Conservation (phyloP, 768 basidiomycete genomes). For the Galerina sulciceps region DNA sequence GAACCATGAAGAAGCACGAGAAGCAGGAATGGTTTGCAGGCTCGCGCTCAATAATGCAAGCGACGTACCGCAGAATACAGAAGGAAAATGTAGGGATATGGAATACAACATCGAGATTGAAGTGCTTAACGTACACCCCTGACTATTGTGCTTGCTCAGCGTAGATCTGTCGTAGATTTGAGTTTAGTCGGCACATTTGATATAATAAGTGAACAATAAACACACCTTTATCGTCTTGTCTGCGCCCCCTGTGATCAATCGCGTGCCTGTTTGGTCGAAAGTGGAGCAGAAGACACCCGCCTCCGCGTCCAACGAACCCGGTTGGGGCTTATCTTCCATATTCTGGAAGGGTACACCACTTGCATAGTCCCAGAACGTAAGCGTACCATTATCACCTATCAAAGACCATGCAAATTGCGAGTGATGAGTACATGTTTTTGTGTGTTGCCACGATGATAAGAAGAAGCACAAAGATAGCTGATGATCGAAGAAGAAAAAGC, state of each 20-base stretch:
- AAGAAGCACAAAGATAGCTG: background rate
- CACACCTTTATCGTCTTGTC: conserved; percentile 98
- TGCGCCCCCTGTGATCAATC: conserved; percentile 93
- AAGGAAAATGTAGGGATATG: conserved; percentile 10
- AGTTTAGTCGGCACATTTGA: background rate
- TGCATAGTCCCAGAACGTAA: conserved; percentile 94
- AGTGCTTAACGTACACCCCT: background rate
- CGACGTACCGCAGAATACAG: background rate
- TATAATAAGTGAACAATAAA: conserved; percentile 12
- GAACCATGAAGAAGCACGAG: background rate
- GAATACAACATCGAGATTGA: conserved; percentile 4
- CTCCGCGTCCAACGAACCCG: conserved; percentile 97
- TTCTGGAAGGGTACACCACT: conserved; percentile 96
- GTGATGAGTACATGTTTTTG: background rate
- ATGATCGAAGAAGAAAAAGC: background rate
- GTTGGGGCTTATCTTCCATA: conserved; percentile 91
- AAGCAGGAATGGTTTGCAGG: background rate
- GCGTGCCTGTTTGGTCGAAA: conserved; percentile 94
- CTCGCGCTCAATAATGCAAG: background rate
- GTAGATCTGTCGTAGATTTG: conserved; percentile 47
- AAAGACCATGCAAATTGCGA: background rate
- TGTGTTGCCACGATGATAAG: background rate
- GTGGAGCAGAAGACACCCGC: conserved; percentile 96
- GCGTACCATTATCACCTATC: conserved; percentile 87
- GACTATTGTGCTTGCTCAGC: conserved; percentile 63